Conservation (phyloP, 257 asterid genomes). For the Solanum etuberosum region DNA sequence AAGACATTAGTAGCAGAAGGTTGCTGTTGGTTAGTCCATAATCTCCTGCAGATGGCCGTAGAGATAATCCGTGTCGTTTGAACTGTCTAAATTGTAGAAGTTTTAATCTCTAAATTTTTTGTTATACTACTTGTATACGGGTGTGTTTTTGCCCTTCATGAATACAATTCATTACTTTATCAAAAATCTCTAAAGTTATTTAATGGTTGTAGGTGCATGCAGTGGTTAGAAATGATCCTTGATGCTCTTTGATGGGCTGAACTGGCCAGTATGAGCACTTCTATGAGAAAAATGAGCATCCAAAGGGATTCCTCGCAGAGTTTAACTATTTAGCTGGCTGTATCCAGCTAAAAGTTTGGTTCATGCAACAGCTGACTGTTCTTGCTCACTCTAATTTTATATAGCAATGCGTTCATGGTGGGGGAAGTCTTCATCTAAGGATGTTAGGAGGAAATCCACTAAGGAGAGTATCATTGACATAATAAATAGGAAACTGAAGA, state of each 20-base stretch:
- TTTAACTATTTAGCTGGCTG: not conserved
- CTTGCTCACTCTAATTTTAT: not conserved
- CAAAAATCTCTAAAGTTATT: not conserved
- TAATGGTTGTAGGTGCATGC: not conserved
- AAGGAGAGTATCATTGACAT: slow-evolving; percentile 23
- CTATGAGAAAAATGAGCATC: not conserved
- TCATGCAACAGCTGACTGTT: not conserved
- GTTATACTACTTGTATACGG: not conserved
- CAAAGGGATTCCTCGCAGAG: not conserved
- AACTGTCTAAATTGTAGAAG: not conserved
- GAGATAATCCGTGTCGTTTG: not conserved
- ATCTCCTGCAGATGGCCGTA: not conserved
- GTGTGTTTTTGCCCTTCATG: not conserved
- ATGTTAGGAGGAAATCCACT: slow-evolving; percentile 23
- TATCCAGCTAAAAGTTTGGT: not conserved
- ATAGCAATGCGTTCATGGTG: slow-evolving; percentile 39
- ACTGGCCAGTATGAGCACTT: not conserved
- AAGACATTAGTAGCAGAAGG: not conserved
- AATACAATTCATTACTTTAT: not conserved
- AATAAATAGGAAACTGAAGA: slow-evolving; percentile 17
- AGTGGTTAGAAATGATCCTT: not conserved
- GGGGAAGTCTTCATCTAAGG: slow-evolving; percentile 37
- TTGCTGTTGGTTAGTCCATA: not conserved
- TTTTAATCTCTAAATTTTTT: not conserved
- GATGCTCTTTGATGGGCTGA: not conserved